A percentile compares a stretch with the other conserved stretches of the same genome.
Evolutionary conservation across 108 stramenopile species (phyloP).

Genomic region (Skeletonema menzelii): DNA sequence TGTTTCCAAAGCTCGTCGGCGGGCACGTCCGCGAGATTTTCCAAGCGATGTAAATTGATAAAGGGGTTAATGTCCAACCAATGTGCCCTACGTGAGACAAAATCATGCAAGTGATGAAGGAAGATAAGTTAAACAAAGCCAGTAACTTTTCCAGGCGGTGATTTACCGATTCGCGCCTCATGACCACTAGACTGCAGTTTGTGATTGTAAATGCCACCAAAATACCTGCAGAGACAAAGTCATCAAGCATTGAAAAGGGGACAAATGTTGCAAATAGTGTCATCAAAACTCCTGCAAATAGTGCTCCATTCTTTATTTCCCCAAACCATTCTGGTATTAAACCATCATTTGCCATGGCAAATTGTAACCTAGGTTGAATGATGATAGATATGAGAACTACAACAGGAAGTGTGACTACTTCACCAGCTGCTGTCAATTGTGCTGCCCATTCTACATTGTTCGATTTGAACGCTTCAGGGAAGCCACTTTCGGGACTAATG

Average conservation of each 20-base stretch:
- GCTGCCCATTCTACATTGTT: slow-evolving; percentile 45
- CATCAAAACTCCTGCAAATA: slow-evolving; percentile 77
- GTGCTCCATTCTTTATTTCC: slow-evolving; percentile 55
- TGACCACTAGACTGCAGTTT: slow-evolving; percentile 57
- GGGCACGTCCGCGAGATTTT: slow-evolving; percentile 35
- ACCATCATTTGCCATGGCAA: slow-evolving; percentile 87
- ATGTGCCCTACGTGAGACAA: slow-evolving; percentile 30
- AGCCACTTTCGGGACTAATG: slow-evolving; percentile 53
- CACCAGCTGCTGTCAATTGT: slow-evolving; percentile 59
- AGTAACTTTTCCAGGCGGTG: slow-evolving; percentile 33
- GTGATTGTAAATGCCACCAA: slow-evolving; percentile 75
- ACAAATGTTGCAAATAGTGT: slow-evolving; percentile 80
- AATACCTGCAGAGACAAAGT: slow-evolving; percentile 83
- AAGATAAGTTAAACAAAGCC: slow-evolving; percentile 42
- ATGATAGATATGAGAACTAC: slow-evolving; percentile 89
- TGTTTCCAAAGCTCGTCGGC: slow-evolving; percentile 30
- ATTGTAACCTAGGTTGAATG: slow-evolving; percentile 89
- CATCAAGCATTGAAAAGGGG: slow-evolving; percentile 80
- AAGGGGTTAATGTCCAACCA: slow-evolving; percentile 21
- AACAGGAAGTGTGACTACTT: slow-evolving; percentile 87
- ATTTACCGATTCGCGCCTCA: slow-evolving; percentile 45
- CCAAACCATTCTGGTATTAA: slow-evolving; percentile 80
- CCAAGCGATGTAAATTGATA: slow-evolving; percentile 8
- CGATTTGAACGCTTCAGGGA: slow-evolving; percentile 41
- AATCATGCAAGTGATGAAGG: slow-evolving; percentile 38